Conservation (phyloP, 306 rosid genomes). For the Dalbergia cultrata region DNA sequence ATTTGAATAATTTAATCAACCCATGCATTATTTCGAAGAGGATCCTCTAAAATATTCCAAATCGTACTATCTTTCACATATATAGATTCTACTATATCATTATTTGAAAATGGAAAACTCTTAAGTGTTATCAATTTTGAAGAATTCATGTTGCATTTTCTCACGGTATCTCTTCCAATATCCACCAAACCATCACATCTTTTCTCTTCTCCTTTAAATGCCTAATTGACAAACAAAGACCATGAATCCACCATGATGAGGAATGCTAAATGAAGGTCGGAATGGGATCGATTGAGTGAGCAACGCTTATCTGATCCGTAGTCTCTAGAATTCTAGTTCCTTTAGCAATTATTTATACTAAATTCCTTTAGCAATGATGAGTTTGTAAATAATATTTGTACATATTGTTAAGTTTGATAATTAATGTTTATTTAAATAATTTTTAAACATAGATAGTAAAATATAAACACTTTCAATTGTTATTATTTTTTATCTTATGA, state of each 20-base stretch:
- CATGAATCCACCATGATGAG: conserved; percentile 11
- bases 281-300: conserved; percentile 25
- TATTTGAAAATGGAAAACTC: conserved; percentile 4
- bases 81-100: background rate
- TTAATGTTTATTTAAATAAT: too few relatives aligned
- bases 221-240: conserved; percentile 47
- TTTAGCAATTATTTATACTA: background rate
- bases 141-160: conserved; percentile 50
- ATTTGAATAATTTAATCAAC: too few relatives aligned
- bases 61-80: conserved; percentile 8
- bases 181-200: background rate
- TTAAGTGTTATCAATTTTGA: conserved; percentile 51
- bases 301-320: background rate
- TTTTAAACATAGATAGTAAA: too few relatives aligned
- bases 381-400: too few relatives aligned
- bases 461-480: too few relatives aligned
- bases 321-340: conserved; percentile 39
- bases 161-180: conserved; percentile 45
- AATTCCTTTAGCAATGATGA: background rate
- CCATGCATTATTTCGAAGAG: too few relatives aligned
- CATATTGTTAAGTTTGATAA: too few relatives aligned
- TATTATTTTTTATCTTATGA: too few relatives aligned
- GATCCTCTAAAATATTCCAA: background rate
- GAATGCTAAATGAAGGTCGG: background rate
- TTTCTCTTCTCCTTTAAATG: conserved; percentile 39